Percentiles rank a stretch among this genome's conserved stretches.
Conservation (phyloP, 805 yeast genomes). For the Metschnikowia dekortorum region DNA sequence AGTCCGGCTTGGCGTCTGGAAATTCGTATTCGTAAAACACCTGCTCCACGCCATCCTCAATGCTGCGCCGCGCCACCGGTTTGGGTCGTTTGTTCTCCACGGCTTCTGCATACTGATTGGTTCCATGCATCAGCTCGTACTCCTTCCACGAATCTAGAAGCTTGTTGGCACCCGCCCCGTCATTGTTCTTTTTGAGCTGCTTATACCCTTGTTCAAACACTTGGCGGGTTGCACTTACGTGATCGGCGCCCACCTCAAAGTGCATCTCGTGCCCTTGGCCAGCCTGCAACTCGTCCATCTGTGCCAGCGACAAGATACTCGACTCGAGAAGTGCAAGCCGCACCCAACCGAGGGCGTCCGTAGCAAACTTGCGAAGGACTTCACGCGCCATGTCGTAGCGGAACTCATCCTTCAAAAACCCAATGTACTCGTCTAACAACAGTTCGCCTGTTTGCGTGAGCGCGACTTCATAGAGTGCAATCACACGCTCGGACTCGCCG, state of each 20-base stretch:
- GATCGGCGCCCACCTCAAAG: constrained; percentile 47
- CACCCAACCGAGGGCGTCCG: constrained; percentile 47
- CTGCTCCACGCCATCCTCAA: constrained; percentile 44
- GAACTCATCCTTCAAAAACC: constrained; percentile 56
- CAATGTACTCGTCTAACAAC: constrained; percentile 39
- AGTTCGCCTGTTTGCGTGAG: constrained; percentile 17
- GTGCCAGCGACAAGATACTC: constrained; percentile 54
- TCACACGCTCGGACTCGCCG: constrained; percentile 67
- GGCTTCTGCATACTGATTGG: constrained; percentile 26
- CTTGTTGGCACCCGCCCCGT: constrained; percentile 43
- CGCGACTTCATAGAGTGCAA: constrained; percentile 58
- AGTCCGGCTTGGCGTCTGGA: constrained; percentile 53
- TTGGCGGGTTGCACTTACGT: constrained; percentile 47
- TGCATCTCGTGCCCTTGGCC: constrained; percentile 50
- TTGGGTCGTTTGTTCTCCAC: constrained; percentile 52
- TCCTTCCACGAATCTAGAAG: constrained; percentile 58
- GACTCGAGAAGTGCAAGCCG: constrained; percentile 69
- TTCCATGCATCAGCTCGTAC: constrained; percentile 66
- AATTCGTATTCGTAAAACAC: constrained; percentile 61
- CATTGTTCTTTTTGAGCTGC: constrained; percentile 33
- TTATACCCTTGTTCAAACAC: constrained; percentile 54
- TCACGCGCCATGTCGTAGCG: constrained; percentile 53
- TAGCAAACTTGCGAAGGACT: constrained; percentile 40
- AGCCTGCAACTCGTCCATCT: constrained; percentile 39
- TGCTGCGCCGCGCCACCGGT: constrained; percentile 42